Conservation (phyloP, 306 rosid genomes). For the Amphicarpaea edgeworthii region DNA sequence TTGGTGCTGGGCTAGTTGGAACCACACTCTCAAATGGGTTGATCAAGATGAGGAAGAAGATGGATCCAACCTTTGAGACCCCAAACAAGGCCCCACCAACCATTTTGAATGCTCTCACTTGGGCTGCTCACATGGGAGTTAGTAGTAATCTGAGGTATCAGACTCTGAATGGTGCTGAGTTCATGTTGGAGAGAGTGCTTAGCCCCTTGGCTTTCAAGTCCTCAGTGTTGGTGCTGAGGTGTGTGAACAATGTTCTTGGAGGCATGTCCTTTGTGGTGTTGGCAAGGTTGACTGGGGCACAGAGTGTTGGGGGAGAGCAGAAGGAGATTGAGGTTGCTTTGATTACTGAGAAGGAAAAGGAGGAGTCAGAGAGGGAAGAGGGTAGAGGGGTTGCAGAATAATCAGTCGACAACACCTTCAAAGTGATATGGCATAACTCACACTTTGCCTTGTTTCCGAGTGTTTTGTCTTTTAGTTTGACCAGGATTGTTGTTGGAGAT, state of each 20-base stretch:
- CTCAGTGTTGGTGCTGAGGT: conserved; percentile 79
- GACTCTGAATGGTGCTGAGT: conserved; percentile 81
- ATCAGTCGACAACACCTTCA: conserved; percentile 66
- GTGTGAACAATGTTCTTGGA: conserved; percentile 83
- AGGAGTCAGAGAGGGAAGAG: conserved; percentile 53
- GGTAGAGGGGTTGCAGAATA: conserved; percentile 54
- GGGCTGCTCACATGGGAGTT: conserved; percentile 93
- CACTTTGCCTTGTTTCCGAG: conserved; percentile 5
- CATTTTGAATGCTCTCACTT: conserved; percentile 76
- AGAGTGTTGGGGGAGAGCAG: conserved; percentile 53
- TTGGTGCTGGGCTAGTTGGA: conserved; percentile 84
- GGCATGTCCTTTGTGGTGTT: conserved; percentile 87
- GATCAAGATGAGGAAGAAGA: conserved; percentile 77
- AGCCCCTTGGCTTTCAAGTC: conserved; percentile 77
- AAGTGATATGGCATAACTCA: conserved; percentile 53
- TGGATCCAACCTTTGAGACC: conserved; percentile 87
- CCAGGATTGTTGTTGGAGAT: conserved; percentile 8
- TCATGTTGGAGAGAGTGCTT: conserved; percentile 72
- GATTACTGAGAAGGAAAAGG: conserved; percentile 59
- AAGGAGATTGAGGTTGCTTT: not conserved
- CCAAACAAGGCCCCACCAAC: conserved; percentile 92
- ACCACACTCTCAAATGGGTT: conserved; percentile 85
- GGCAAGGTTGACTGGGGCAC: conserved; percentile 89
- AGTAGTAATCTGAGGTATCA: conserved; percentile 93
- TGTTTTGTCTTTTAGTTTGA: conserved; percentile 14